These are phyloP conservation scores for Pseudohyphozyma bogoriensis DNA, from an alignment of 768 basidiomycete genomes.

Conservation along the genomic window DNA sequence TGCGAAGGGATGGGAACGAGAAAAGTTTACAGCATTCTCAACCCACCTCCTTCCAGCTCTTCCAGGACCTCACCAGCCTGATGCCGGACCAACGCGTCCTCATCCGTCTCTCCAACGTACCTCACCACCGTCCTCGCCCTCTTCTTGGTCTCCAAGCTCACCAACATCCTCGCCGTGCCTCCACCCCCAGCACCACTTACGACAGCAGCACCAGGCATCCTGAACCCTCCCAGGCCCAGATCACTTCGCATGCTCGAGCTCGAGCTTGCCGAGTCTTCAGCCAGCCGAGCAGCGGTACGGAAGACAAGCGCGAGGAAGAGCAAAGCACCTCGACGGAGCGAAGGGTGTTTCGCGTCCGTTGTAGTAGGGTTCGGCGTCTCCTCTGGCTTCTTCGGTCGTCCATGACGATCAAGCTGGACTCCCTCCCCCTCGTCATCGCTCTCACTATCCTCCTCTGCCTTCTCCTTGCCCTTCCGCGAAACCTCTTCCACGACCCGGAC, in stretches of 20 bases:
- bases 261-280: neutral
- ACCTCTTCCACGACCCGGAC: too few species aligned
- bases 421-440: conserved; percentile 13
- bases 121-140: conserved; percentile 53
- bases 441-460: conserved; percentile 6
- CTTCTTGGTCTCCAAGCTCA: conserved; percentile 18
- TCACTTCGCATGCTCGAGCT: too few species aligned
- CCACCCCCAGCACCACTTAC: neutral
- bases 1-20: too few species aligned
- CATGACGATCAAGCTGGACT: conserved; percentile 1
- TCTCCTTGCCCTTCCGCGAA: too few species aligned
- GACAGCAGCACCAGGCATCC: neutral
- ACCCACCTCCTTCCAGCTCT: neutral
- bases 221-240: neutral
- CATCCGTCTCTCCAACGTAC: conserved; percentile 63
- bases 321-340: conserved; percentile 1
- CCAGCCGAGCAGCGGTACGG: neutral
- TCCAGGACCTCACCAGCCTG: conserved; percentile 8
- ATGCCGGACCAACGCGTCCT: conserved; percentile 54
- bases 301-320: conserved; percentile 6
- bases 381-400: neutral
- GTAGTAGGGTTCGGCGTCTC: conserved; percentile 1
- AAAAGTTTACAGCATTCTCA: too few species aligned
- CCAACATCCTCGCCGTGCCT: neutral
- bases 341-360: neutral